phyloP scores from a whole-genome alignment of 495 filamentous ascomycete genomes.

The Neurospora sp. region DNA sequence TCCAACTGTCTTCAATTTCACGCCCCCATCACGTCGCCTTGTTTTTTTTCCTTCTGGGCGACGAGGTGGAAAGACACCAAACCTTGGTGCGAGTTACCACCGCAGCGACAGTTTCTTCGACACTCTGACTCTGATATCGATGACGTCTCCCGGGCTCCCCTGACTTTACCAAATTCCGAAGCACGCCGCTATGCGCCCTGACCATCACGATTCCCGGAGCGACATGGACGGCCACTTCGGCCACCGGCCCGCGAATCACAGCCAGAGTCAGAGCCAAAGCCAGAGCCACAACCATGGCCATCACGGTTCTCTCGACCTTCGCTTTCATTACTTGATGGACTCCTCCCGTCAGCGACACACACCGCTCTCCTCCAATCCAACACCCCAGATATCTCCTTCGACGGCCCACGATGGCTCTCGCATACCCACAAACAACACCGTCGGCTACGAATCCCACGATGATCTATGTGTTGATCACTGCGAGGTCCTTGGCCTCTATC shows the following conservation, averaged over 20 bases:
- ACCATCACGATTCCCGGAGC: background rate
- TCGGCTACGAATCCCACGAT: conserved; percentile 26
- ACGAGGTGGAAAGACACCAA: background rate
- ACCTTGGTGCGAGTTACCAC: background rate
- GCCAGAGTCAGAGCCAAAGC: background rate
- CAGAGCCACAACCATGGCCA: background rate
- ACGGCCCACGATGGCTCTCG: conserved; percentile 9
- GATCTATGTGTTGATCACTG: conserved; percentile 32
- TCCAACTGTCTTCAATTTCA: background rate
- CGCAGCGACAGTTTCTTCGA: background rate
- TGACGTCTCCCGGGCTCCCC: background rate
- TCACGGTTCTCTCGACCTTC: background rate
- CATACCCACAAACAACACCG: conserved; percentile 1
- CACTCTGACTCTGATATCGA: background rate
- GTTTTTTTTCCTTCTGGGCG: background rate
- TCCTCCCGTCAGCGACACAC: background rate
- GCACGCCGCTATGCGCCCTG: background rate
- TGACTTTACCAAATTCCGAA: background rate
- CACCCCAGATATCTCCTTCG: conserved; percentile 8
- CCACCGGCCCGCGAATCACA: background rate
- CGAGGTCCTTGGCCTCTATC: conserved; percentile 22
- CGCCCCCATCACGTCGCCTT: background rate
- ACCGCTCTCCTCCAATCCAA: background rate
- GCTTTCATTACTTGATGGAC: background rate
- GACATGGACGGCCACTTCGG: background rate